These are phyloP conservation scores for Diaporthe sp. DNA, from an alignment of 2,329 filamentous ascomycete species.

Conservation along the genomic window DNA sequence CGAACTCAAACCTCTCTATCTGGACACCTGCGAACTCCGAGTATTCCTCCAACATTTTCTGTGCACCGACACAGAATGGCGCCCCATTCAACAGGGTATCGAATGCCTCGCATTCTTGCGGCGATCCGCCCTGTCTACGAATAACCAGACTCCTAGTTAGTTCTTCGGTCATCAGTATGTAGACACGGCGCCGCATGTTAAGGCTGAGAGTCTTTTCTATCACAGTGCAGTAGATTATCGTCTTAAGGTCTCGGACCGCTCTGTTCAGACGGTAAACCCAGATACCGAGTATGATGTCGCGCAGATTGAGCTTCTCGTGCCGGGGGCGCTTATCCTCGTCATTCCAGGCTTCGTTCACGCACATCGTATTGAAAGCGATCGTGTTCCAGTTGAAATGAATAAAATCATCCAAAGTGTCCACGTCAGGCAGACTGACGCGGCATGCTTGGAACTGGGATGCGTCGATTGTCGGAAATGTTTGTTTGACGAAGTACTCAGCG, in stretches of 20 bases:
- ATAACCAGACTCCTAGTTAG: background rate
- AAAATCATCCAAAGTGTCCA: too few species aligned
- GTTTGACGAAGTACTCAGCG: too few species aligned
- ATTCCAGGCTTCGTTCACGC: background rate
- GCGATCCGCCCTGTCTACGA: background rate
- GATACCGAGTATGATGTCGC: background rate
- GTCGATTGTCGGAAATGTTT: too few species aligned
- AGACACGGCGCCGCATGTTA: background rate
- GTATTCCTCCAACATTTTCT: background rate
- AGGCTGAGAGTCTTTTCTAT: background rate
- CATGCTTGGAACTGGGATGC: too few species aligned
- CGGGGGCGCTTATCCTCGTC: accelerated
- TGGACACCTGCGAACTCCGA: background rate
- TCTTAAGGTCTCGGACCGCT: background rate
- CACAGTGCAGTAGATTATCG: background rate
- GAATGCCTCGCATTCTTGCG: background rate
- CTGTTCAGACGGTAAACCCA: background rate
- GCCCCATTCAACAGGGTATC: background rate
- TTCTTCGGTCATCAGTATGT: background rate
- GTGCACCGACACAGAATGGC: background rate
- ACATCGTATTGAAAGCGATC: background rate
- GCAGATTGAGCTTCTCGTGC: background rate
- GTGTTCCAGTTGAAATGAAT: too few species aligned
- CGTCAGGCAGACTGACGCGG: too few species aligned
- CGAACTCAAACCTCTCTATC: background rate